phyloP scores from a whole-genome alignment of 345 rosid genomes.

The Pistacia vera region DNA sequence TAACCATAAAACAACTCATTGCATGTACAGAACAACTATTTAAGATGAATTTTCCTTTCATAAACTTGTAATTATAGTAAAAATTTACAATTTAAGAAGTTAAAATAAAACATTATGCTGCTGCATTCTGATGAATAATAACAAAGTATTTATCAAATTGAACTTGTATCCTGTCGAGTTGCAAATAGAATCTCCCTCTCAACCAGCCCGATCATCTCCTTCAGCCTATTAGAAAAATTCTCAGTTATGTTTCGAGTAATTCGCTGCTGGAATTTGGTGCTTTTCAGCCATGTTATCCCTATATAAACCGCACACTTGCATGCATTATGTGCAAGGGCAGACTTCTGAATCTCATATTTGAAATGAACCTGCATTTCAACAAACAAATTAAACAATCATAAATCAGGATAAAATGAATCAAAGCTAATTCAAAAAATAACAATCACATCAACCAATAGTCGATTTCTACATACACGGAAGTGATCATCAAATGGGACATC shows the following conservation, averaged over 20 bases:
- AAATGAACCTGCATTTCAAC: slow-evolving; percentile 50
- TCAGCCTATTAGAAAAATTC: slow-evolving; percentile 51
- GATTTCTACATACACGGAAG: slow-evolving; percentile 49
- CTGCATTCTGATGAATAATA: neutral
- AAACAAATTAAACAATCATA: neutral
- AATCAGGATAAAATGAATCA: neutral
- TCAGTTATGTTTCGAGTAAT: slow-evolving; percentile 61
- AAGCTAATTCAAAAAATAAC: neutral
- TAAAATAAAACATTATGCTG: neutral
- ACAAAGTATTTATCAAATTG: slow-evolving; percentile 8
- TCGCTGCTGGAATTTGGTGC: slow-evolving; percentile 72
- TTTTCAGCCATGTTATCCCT: slow-evolving; percentile 67
- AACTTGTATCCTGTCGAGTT: slow-evolving; percentile 10
- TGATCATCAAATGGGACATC: slow-evolving; percentile 69
- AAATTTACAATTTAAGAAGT: neutral
- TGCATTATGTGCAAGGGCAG: slow-evolving; percentile 41
- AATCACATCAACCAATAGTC: neutral
- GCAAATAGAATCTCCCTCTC: slow-evolving; percentile 52
- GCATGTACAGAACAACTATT: too few species aligned
- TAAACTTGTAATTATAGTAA: too few species aligned
- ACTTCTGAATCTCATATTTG: slow-evolving; percentile 56
- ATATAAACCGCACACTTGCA: slow-evolving; percentile 61
- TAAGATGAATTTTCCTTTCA: too few species aligned
- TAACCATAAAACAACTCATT: too few species aligned
- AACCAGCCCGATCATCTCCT: slow-evolving; percentile 60